phyloP scores from a whole-genome alignment of 148 eudicot genomes.

The Amaranthus cruentus region DNA sequence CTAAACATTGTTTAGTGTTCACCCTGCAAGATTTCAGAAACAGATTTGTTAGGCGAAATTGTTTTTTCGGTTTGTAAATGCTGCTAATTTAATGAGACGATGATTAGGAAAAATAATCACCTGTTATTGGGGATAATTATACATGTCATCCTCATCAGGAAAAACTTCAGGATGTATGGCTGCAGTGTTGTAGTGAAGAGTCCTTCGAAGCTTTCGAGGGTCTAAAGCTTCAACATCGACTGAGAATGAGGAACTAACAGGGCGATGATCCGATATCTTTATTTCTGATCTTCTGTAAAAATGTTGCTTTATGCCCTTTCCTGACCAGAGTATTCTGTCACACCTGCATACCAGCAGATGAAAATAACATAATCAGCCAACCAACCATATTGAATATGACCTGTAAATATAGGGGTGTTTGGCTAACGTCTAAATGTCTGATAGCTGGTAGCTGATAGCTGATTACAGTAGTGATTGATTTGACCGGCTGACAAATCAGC shows the following conservation, averaged over 20 bases:
- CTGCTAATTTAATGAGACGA: too few species aligned
- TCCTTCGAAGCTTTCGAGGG: conserved; percentile 68
- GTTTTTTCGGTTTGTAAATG: too few species aligned
- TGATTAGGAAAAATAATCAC: not conserved
- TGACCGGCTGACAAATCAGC: too few species aligned
- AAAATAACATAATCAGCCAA: too few species aligned
- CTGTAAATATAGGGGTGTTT: too few species aligned
- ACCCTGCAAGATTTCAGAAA: conserved; percentile 16
- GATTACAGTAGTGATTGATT: too few species aligned
- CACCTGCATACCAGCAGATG: conserved; percentile 53
- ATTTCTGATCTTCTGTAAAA: conserved; percentile 61
- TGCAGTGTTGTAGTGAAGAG: conserved; percentile 70
- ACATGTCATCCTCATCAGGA: conserved; percentile 26
- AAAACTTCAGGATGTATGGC: conserved; percentile 62
- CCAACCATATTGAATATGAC: too few species aligned
- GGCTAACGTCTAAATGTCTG: too few species aligned
- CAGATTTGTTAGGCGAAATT: not conserved
- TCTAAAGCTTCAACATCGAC: conserved; percentile 77
- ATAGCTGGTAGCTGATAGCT: too few species aligned
- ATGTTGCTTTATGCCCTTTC: conserved; percentile 77
- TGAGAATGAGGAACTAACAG: conserved; percentile 74
- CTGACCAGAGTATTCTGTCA: conserved; percentile 88
- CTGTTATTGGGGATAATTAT: conserved; percentile 12
- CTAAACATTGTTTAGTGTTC: conserved; percentile 11
- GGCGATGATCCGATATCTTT: conserved; percentile 84